Evolutionary conservation across 192 early-diverging fungal species (phyloP).

Genomic region (Coemansia sp.): DNA sequence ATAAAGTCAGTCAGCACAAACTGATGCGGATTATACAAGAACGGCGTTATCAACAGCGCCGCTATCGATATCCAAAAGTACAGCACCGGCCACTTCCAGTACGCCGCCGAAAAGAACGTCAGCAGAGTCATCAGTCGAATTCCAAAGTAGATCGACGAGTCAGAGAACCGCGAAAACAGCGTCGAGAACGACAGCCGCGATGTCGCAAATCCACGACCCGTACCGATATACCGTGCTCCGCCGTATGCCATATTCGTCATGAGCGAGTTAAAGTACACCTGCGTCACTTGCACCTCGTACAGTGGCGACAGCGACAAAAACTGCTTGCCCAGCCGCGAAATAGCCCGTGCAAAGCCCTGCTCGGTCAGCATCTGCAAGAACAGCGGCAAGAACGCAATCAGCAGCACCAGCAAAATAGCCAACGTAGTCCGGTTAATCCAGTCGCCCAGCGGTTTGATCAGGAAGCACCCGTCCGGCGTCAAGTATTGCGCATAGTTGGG

Average conservation of each 20-base stretch:
- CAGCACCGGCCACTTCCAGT: conserved; percentile 69
- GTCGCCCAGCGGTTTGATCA: conserved; percentile 70
- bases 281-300: conserved; percentile 85
- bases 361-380: conserved; percentile 84
- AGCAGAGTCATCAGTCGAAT: conserved; percentile 69
- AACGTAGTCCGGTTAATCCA: conserved; percentile 83
- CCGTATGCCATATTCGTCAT: conserved; percentile 77
- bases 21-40: conserved; percentile 88
- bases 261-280: conserved; percentile 79
- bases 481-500: conserved; percentile 54
- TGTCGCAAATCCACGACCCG: conserved; percentile 84
- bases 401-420: conserved; percentile 77
- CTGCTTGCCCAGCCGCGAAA: conserved; percentile 74
- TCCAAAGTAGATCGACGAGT: conserved; percentile 75
- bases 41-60: conserved; percentile 76
- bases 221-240: conserved; percentile 81
- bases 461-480: conserved; percentile 63
- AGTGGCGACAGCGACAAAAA: conserved; percentile 79
- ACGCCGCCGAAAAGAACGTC: conserved; percentile 69
- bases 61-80: conserved; percentile 84
- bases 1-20: conserved; percentile 78
- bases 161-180: conserved; percentile 74
- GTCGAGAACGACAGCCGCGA: conserved; percentile 71
- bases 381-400: conserved; percentile 78
- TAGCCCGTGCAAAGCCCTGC: conserved; percentile 71